Percentiles rank a stretch among this genome's conserved stretches.
Evolutionary conservation across 176 grass and related monocot genomes (phyloP).

Genomic region (Raddia distichophylla): DNA sequence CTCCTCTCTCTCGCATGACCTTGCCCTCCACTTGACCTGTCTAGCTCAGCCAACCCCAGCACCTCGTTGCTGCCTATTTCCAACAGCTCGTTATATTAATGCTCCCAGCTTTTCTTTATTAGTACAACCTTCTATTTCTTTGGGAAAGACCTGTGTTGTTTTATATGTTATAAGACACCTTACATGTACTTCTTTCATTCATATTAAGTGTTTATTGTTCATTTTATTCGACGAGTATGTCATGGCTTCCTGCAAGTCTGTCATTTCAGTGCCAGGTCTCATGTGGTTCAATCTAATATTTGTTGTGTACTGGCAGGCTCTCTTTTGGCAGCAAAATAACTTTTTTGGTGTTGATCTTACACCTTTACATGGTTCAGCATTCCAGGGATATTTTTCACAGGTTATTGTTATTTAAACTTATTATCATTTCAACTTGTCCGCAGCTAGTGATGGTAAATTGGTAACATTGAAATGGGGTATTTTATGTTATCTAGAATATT

Average conservation of each 20-base stretch:
- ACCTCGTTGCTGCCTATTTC: too few species aligned
- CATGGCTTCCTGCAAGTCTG: background rate
- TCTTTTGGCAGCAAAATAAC: constrained; percentile 99
- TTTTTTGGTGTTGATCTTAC: constrained; percentile 99
- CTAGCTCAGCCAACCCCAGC: too few species aligned
- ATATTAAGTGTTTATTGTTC: background rate
- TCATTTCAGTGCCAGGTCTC: constrained; percentile 30
- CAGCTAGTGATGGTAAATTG: constrained; percentile 3
- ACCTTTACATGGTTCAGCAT: constrained; percentile 83
- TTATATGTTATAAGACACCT: background rate
- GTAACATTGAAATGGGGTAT: background rate
- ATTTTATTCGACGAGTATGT: constrained; percentile 5
- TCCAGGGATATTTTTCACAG: constrained; percentile 99
- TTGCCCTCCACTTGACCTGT: too few species aligned
- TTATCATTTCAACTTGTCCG: constrained; percentile 14
- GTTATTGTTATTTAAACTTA: constrained; percentile 42
- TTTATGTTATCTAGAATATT: background rate
- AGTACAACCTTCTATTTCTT: background rate
- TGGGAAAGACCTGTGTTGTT: constrained; percentile 12
- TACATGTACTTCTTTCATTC: background rate
- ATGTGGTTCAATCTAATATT: constrained; percentile 29
- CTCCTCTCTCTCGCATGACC: too few species aligned
- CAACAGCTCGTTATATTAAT: background rate
- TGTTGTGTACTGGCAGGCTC: constrained; percentile 60
- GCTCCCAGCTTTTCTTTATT: constrained; percentile 1